Evolutionary conservation across 495 filamentous ascomycete species (phyloP).

Genomic region (Annulohypoxylon nitens): DNA sequence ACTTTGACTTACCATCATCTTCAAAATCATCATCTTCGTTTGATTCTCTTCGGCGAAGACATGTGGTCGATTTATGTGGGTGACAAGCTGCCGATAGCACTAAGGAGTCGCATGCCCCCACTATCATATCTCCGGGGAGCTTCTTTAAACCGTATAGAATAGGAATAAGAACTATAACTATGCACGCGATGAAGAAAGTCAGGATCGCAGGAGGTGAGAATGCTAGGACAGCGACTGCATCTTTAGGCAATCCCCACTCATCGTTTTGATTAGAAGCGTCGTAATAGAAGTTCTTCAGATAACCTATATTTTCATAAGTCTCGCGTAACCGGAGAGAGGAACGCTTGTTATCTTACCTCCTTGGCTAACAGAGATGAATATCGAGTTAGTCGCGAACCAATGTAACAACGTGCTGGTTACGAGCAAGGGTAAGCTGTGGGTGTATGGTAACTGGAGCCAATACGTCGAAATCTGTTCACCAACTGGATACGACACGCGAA

Average conservation of each 20-base stretch:
- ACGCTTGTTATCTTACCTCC: constrained; percentile 16
- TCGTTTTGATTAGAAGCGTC: not conserved
- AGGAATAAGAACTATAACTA: constrained; percentile 1
- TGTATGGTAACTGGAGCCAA: constrained; percentile 31
- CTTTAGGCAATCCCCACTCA: not conserved
- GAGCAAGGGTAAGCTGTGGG: constrained; percentile 40
- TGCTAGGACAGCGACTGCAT: not conserved
- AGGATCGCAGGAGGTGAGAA: constrained; percentile 15
- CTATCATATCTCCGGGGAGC: constrained; percentile 10
- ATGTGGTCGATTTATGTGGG: not conserved
- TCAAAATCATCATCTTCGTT: not conserved
- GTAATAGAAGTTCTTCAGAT: not conserved
- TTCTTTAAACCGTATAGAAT: constrained; percentile 8
- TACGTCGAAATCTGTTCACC: constrained; percentile 41
- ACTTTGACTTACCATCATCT: not conserved
- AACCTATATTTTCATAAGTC: not conserved
- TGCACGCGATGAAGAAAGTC: not conserved
- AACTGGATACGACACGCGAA: constrained; percentile 36
- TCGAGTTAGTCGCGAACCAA: constrained; percentile 37
- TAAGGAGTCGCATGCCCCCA: constrained; percentile 13
- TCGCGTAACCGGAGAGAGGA: no score
- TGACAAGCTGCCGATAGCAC: constrained; percentile 22
- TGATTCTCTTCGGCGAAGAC: not conserved
- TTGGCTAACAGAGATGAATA: constrained; percentile 21
- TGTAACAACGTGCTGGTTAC: constrained; percentile 44